Percentiles rank a stretch among this genome's conserved stretches.
phyloP scores from a whole-genome alignment of 2,329 filamentous ascomycete species.

The Aspergillus novofumigatus region DNA sequence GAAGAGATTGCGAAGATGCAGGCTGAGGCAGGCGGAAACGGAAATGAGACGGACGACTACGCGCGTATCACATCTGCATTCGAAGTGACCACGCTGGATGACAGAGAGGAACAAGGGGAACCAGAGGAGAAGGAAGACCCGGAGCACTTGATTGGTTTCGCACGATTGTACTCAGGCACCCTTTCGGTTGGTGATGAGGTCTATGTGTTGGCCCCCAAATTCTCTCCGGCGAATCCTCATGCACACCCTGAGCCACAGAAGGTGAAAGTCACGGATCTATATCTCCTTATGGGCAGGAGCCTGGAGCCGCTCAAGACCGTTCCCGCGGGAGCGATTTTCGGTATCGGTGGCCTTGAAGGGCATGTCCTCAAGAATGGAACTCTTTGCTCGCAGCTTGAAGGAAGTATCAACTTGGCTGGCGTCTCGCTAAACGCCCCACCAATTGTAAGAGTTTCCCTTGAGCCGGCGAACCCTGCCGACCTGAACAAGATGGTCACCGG shows the following conservation, averaged over 20 bases:
- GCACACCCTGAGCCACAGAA: slow-evolving; percentile 70
- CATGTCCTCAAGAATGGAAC: slow-evolving; percentile 95
- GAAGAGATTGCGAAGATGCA: slow-evolving; percentile 81
- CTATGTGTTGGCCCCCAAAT: slow-evolving; percentile 90
- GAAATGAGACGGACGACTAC: slow-evolving; percentile 44
- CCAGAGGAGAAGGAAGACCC: slow-evolving; percentile 62
- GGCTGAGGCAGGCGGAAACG: slow-evolving; percentile 47
- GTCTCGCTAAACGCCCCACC: slow-evolving; percentile 76
- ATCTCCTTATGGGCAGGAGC: slow-evolving; percentile 91
- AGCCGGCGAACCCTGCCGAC: slow-evolving; percentile 84
- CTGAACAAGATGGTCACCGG: slow-evolving; percentile 93
- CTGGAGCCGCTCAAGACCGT: slow-evolving; percentile 79
- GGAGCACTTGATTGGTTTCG: slow-evolving; percentile 92
- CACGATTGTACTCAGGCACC: slow-evolving; percentile 86
- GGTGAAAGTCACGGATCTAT: slow-evolving; percentile 79
- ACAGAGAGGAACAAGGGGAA: slow-evolving; percentile 47
- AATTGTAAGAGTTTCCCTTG: slow-evolving; percentile 93
- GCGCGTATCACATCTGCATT: slow-evolving; percentile 59
- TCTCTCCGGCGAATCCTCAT: slow-evolving; percentile 73
- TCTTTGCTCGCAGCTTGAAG: slow-evolving; percentile 79
- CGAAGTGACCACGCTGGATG: slow-evolving; percentile 53
- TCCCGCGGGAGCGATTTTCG: slow-evolving; percentile 91
- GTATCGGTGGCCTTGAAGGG: slow-evolving; percentile 86
- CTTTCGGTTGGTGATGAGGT: slow-evolving; percentile 84
- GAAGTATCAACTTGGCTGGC: slow-evolving; percentile 85